Percentiles rank a stretch among this genome's conserved stretches.
phyloP scores from a whole-genome alignment of 768 basidiomycete species.

The Tulasnella sp. region DNA sequence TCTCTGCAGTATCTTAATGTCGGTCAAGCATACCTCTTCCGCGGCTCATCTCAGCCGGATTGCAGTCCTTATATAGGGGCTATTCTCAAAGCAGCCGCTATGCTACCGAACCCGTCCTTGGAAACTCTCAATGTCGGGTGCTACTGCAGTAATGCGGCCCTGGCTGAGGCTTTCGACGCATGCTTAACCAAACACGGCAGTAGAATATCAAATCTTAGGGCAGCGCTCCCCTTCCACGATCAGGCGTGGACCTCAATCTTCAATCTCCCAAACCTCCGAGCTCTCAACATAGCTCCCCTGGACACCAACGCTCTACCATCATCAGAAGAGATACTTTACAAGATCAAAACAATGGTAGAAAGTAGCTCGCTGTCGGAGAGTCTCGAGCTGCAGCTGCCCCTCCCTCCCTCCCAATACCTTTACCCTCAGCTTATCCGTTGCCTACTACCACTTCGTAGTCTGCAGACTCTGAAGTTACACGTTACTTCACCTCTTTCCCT shows the following conservation, averaged over 20 bases:
- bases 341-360: not conserved
- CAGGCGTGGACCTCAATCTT: not conserved
- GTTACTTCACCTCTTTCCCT: not conserved
- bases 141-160: not conserved
- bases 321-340: not conserved
- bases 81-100: not conserved
- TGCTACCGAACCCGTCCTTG: not conserved
- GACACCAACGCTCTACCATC: not conserved
- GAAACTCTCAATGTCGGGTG: not conserved
- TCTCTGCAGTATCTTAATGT: not conserved
- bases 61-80: not conserved
- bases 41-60: not conserved
- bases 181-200: not conserved
- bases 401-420: not conserved
- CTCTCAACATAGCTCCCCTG: not conserved
- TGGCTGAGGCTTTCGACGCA: not conserved
- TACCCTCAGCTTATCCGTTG: not conserved
- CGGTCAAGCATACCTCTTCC: not conserved
- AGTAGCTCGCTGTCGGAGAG: not conserved
- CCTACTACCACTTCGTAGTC: not conserved
- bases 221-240: not conserved
- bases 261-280: not conserved
- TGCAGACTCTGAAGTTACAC: not conserved
- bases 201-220: not conserved
- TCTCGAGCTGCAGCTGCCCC: not conserved